Percentiles rank a stretch among this genome's conserved stretches.
Conservation (phyloP, 768 basidiomycete genomes). For the Ramaria rubella region DNA sequence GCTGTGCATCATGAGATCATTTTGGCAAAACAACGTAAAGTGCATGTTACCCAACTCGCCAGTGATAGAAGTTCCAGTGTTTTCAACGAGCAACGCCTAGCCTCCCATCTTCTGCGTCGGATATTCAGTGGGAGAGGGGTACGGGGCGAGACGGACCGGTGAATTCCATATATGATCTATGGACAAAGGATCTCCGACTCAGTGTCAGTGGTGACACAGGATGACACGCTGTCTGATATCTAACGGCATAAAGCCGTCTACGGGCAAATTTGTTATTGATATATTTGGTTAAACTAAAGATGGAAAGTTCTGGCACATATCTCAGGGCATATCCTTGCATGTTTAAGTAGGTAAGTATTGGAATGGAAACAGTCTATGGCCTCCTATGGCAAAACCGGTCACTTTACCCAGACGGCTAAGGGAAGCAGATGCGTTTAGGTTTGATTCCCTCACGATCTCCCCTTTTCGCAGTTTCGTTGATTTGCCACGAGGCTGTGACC, state of each 20-base stretch:
- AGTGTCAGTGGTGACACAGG: background rate
- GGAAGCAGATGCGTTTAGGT: no score
- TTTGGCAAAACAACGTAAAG: no score
- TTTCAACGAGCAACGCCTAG: no score
- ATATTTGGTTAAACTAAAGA: background rate
- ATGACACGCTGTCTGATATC: background rate
- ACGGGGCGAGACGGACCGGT: background rate
- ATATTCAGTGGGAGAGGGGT: background rate
- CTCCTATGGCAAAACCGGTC: background rate
- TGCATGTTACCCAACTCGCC: no score
- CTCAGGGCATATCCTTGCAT: background rate
- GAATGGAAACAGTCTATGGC: background rate
- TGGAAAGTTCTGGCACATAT: background rate
- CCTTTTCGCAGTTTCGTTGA: background rate
- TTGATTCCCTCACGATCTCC: background rate
- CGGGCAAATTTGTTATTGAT: background rate
- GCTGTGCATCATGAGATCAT: no score
- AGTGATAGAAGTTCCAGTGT: no score
- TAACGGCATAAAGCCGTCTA: background rate
- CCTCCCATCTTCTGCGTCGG: background rate
- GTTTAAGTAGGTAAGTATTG: no score
- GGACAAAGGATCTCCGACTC: background rate
- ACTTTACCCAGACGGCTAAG: background rate
- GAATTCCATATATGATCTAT: background rate
- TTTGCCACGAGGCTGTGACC: conserved; percentile 6